Evolutionary conservation across 805 yeast genomes (phyloP).

Genomic region (Schizosaccharomyces lindneri): DNA sequence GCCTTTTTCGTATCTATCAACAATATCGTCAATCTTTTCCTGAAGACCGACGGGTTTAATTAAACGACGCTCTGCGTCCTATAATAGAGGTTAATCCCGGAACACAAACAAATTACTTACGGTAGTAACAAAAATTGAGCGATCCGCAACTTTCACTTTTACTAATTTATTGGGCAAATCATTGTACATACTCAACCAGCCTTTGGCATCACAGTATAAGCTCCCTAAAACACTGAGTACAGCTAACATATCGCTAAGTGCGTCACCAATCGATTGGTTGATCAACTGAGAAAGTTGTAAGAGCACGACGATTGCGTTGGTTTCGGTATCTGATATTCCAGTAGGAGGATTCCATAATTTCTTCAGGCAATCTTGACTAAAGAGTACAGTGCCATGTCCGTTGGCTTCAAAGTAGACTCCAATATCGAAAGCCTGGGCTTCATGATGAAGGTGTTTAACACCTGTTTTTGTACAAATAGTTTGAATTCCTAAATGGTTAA

Average conservation of each 20-base stretch:
- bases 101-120: slow-evolving; percentile 5
- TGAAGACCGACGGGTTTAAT: slow-evolving; percentile 61
- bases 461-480: slow-evolving; percentile 85
- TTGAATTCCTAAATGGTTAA: slow-evolving; percentile 42
- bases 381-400: slow-evolving; percentile 90
- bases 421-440: slow-evolving; percentile 52
- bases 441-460: slow-evolving; percentile 88
- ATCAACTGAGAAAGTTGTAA: slow-evolving; percentile 42
- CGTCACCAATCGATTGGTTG: slow-evolving; percentile 96
- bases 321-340: slow-evolving; percentile 18
- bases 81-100: slow-evolving; percentile 23
- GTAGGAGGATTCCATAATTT: slow-evolving; percentile 16
- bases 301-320: slow-evolving; percentile 27
- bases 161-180: slow-evolving; percentile 72
- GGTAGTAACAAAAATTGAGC: slow-evolving; percentile 29
- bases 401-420: slow-evolving; percentile 96
- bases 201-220: slow-evolving; percentile 31
- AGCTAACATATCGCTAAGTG: slow-evolving; percentile 70
- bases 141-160: slow-evolving; percentile 63
- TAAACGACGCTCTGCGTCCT: slow-evolving; percentile 64
- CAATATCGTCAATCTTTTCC: slow-evolving; percentile 37
- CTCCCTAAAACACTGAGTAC: slow-evolving; percentile 40
- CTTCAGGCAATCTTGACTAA: slow-evolving; percentile 28
- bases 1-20: slow-evolving; percentile 31
- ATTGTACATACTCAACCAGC: slow-evolving; percentile 53